A percentile compares a stretch with the other conserved stretches of the same genome.
Evolutionary conservation across 192 early-diverging fungal genomes (phyloP).

Genomic region (Dispira parvispora): DNA sequence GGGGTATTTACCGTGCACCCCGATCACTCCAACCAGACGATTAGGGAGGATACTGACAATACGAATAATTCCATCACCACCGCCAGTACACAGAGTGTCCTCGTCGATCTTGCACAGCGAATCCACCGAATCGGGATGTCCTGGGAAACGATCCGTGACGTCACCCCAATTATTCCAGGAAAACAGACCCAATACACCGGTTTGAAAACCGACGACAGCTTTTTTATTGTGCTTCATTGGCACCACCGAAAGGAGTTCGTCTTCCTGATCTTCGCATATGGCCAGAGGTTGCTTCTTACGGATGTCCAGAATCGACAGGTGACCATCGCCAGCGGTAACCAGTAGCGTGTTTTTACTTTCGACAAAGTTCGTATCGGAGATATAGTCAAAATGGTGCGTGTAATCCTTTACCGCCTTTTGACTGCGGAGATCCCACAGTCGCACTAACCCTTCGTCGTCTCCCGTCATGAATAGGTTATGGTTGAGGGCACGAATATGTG

Average conservation of each 20-base stretch:
- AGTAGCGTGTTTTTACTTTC: slow-evolving; percentile 59
- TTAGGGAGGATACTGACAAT: slow-evolving; percentile 83
- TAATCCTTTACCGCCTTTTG: slow-evolving; percentile 39
- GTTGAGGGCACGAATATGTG: slow-evolving; percentile 50
- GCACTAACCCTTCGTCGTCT: slow-evolving; percentile 76
- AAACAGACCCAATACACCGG: slow-evolving; percentile 76
- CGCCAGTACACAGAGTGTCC: slow-evolving; percentile 71
- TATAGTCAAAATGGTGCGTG: slow-evolving; percentile 80
- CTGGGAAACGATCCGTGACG: slow-evolving; percentile 80
- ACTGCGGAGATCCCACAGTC: slow-evolving; percentile 80
- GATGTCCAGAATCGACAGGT: slow-evolving; percentile 78
- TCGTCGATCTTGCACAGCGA: slow-evolving; percentile 73
- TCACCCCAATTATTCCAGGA: slow-evolving; percentile 87
- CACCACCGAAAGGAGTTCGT: slow-evolving; percentile 75
- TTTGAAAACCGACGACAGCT: slow-evolving; percentile 81
- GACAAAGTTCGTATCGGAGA: slow-evolving; percentile 69
- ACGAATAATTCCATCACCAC: slow-evolving; percentile 78
- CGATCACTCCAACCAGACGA: slow-evolving; percentile 72
- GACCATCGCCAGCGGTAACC: slow-evolving; percentile 76
- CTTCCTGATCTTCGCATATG: slow-evolving; percentile 87
- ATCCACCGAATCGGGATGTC: slow-evolving; percentile 85
- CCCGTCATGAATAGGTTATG: slow-evolving; percentile 76
- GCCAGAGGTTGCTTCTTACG: slow-evolving; percentile 70
- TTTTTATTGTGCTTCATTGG: slow-evolving; percentile 50
- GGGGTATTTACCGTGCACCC: slow-evolving; percentile 78